Conservation (phyloP, 192 early-diverging fungal species). For the Phycomyces blakesleeanus region DNA sequence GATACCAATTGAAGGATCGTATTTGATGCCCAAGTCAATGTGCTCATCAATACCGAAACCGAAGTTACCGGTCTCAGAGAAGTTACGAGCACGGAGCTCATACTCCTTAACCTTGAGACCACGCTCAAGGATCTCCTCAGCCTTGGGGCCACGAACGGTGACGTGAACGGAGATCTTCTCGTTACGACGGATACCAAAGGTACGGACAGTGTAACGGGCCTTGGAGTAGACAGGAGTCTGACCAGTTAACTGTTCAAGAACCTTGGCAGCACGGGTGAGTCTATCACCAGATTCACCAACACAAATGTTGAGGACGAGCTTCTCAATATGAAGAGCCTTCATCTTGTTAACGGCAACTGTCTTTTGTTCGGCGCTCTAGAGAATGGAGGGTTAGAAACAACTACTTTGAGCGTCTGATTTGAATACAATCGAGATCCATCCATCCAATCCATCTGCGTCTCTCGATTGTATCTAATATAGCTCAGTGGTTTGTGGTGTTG, state of each 20-base stretch:
- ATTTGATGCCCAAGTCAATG: slow-evolving; percentile 99
- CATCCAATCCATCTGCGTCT: background rate
- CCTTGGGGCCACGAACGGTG: slow-evolving; percentile 88
- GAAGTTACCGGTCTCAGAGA: slow-evolving; percentile 98
- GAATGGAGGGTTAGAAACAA: background rate
- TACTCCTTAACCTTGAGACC: slow-evolving; percentile 99
- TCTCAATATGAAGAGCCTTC: slow-evolving; percentile 97
- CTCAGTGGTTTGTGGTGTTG: no score
- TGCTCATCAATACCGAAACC: slow-evolving; percentile 99
- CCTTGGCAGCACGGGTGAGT: slow-evolving; percentile 99
- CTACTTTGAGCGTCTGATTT: background rate
- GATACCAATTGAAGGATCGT: slow-evolving; percentile 98
- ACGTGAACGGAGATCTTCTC: slow-evolving; percentile 99
- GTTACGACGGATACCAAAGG: slow-evolving; percentile 99
- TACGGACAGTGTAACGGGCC: slow-evolving; percentile 99
- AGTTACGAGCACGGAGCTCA: slow-evolving; percentile 94
- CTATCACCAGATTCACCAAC: slow-evolving; percentile 99
- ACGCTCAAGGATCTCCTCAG: slow-evolving; percentile 96
- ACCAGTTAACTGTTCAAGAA: slow-evolving; percentile 99
- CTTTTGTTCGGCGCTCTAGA: slow-evolving; percentile 63
- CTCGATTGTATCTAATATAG: background rate
- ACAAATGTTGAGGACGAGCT: slow-evolving; percentile 99
- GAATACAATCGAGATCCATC: background rate
- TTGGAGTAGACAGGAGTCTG: slow-evolving; percentile 99
- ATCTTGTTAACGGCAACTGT: slow-evolving; percentile 85